These are phyloP conservation scores for Phytophthora vignae DNA, from an alignment of 352 stramenopile genomes.

Conservation along the genomic window DNA sequence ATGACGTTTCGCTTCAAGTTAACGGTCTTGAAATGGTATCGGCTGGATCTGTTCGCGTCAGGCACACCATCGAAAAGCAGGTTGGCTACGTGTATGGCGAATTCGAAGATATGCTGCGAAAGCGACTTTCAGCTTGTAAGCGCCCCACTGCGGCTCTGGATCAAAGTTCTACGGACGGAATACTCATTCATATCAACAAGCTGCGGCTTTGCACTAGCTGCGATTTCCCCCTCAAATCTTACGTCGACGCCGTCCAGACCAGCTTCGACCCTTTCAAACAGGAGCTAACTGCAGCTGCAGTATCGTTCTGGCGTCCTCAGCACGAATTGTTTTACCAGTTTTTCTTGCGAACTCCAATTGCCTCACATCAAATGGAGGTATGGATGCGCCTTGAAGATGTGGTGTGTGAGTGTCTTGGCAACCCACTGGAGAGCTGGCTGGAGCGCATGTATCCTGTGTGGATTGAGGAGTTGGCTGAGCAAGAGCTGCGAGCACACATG, in stretches of 20 bases:
- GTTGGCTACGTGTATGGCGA: conserved; percentile 74
- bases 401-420: conserved; percentile 53
- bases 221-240: conserved; percentile 45
- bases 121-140: conserved; percentile 49
- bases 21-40: conserved; percentile 52
- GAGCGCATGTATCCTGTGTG: conserved; percentile 76
- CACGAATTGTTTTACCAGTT: conserved; percentile 67
- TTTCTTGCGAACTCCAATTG: conserved; percentile 57
- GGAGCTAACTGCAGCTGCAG: conserved; percentile 31
- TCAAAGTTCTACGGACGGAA: conserved; percentile 47
- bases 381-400: conserved; percentile 65
- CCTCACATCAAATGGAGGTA: conserved; percentile 40
- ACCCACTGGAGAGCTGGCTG: conserved; percentile 71
- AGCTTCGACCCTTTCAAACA: conserved; percentile 44
- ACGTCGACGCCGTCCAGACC: conserved; percentile 37
- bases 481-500: conserved; percentile 66
- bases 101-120: conserved; percentile 66
- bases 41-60: conserved; percentile 50
- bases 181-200: conserved; percentile 64
- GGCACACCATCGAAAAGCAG: conserved; percentile 59
- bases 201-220: conserved; percentile 46
- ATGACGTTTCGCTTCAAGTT: conserved; percentile 48
- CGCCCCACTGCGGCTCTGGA: conserved; percentile 20
- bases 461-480: conserved; percentile 73
- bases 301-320: conserved; percentile 68